Evolutionary conservation across 306 rosid genomes (phyloP), one percentile per base, ranked within the genome.

Genomic region (Phaseolus lunatus): DNA sequence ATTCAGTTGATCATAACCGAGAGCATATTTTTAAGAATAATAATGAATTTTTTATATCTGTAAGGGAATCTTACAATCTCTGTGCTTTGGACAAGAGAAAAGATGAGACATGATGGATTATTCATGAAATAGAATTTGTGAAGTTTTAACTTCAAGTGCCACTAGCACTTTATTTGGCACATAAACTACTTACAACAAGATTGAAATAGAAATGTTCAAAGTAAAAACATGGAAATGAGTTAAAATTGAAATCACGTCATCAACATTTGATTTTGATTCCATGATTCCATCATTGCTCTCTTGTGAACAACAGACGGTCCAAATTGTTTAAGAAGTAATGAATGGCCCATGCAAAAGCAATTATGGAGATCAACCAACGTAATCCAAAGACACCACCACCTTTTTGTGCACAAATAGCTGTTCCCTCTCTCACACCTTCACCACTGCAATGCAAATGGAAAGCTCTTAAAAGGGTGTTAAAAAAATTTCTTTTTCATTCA

Each of bases 391-490:
- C 59, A n/a, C 16, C 77, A 27, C 24, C 70, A 1, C 27, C 72
- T 44, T 26, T 75, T 77, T 49, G 74, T 59, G 39, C 47, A 49
- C n/a, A 15, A 18, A 16, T 49, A 67, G 19, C 5, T 79, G 39
- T 65, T 70, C 57, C 39, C 72, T 74, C 12, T 33, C 16, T 59
- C 65, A 33, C 41, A 50, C 33, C 81, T 67, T 64, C 80, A 52
- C 2, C 82, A 63, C 92, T 89, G 84, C 76, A 77, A 72, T 89
- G 82, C 76, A 76, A 72, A 58, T 47, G 43, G 12, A 31, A 72
- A 71, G n/a, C 39, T 53, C 68, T 61, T 11, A 54, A n/a, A n/a
- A 37, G 4, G 29, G 6, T 18, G 18, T 64, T 0, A 62, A 8
- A 62, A 2, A 76, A 9, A 14, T 69, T 67, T 19, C 23, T 7